Conservation (phyloP, 148 eudicot genomes). For the Oxyria digyna region DNA sequence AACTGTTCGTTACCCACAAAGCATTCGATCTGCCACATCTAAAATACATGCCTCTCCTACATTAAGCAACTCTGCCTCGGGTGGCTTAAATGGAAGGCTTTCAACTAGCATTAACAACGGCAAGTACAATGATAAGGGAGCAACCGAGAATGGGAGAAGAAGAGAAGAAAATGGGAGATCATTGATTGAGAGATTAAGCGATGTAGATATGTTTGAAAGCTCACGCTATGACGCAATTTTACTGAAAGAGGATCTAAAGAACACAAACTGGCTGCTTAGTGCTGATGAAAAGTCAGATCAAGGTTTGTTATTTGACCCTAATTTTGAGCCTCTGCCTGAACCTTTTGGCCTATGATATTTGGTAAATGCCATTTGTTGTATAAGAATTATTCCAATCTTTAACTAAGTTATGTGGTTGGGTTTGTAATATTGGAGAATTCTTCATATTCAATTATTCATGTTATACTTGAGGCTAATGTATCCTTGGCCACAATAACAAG, state of each 20-base stretch:
- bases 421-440: background rate
- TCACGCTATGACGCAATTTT: constrained; percentile 87
- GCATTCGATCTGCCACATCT: constrained; percentile 63
- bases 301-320: constrained; percentile 56
- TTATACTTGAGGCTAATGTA: background rate
- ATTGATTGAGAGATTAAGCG: constrained; percentile 42
- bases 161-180: constrained; percentile 32
- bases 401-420: background rate
- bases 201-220: constrained; percentile 63
- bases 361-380: background rate
- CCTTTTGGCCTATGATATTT: constrained; percentile 53
- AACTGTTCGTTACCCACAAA: constrained; percentile 80
- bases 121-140: constrained; percentile 16
- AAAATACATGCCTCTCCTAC: constrained; percentile 7
- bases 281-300: constrained; percentile 39
- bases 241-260: constrained; percentile 76
- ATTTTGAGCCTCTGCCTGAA: constrained; percentile 80
- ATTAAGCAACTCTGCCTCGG: constrained; percentile 35
- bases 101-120: constrained; percentile 17
- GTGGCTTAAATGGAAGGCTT: constrained; percentile 37
- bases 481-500: background rate
- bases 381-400: background rate
- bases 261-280: constrained; percentile 82
- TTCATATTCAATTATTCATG: background rate
- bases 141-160: constrained; percentile 30